Conservation (phyloP, 2,329 filamentous ascomycete genomes). For the Helminthosporium solani region DNA sequence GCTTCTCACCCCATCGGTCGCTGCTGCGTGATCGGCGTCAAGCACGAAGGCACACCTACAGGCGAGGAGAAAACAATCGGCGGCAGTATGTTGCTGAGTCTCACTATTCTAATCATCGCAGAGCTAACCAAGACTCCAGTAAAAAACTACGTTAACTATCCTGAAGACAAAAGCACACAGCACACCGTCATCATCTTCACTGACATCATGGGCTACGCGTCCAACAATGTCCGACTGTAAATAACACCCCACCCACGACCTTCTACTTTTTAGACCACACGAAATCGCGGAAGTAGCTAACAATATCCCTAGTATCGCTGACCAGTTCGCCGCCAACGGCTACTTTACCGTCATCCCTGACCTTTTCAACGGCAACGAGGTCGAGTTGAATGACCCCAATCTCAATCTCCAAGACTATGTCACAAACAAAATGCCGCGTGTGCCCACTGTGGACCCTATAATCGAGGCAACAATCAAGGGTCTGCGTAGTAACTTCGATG, state of each 20-base stretch:
- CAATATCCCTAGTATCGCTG: conserved; percentile 56
- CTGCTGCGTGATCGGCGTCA: conserved; percentile 53
- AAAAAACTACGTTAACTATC: conserved; percentile 57
- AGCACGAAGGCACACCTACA: conserved; percentile 52
- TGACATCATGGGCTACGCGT: conserved; percentile 60
- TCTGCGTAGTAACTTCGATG: conserved; percentile 51
- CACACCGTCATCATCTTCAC: conserved; percentile 56
- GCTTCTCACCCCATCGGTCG: conserved; percentile 52
- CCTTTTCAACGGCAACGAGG: conserved; percentile 66
- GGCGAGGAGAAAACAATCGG: conserved; percentile 52
- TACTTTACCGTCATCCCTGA: conserved; percentile 71
- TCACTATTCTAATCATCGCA: too few relatives aligned
- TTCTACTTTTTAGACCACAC: not conserved
- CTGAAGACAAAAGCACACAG: conserved; percentile 53
- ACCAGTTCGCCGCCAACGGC: conserved; percentile 72
- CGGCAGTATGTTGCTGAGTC: conserved; percentile 34
- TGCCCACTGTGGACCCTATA: conserved; percentile 54
- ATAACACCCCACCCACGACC: conserved; percentile 3
- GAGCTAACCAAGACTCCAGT: conserved; percentile 39
- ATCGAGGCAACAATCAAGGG: conserved; percentile 57
- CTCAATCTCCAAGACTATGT: conserved; percentile 56
- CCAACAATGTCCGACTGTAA: conserved; percentile 51
- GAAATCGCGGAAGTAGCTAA: not conserved
- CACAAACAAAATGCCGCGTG: conserved; percentile 38
- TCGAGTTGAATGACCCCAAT: conserved; percentile 56